These are phyloP conservation scores for Sporothrix euskadiensis DNA, from an alignment of 2,329 filamentous ascomycete species.

Conservation along the genomic window DNA sequence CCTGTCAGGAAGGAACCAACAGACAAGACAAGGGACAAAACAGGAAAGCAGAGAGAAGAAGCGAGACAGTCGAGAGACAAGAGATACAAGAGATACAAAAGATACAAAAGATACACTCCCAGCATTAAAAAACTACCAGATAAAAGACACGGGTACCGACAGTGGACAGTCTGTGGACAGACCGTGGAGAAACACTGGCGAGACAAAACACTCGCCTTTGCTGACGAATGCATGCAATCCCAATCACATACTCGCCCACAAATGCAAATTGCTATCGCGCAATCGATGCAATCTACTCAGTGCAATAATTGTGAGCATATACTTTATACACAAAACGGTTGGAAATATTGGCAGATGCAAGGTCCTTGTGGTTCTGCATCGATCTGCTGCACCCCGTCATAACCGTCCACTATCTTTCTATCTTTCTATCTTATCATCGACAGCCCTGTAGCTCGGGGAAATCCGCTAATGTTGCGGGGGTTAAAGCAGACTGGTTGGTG, in stretches of 20 bases:
- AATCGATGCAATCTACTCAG: neutral
- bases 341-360: neutral
- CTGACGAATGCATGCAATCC: conserved; percentile 12
- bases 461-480: neutral
- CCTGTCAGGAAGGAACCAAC: neutral
- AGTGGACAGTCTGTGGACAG: neutral
- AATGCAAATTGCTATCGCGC: conserved; percentile 13
- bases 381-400: neutral
- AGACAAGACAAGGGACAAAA: neutral
- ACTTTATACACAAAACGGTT: neutral
- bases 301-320: neutral
- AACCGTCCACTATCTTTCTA: neutral
- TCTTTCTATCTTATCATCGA: neutral
- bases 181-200: neutral
- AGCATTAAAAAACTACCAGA: neutral
- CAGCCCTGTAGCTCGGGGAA: neutral
- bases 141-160: neutral
- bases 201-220: neutral
- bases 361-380: neutral
- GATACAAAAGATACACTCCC: neutral
- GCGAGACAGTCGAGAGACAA: neutral
- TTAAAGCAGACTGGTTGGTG: neutral
- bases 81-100: neutral
- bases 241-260: conserved; percentile 10
- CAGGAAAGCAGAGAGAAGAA: neutral